Percentiles rank a stretch among this genome's conserved stretches.
These are phyloP conservation scores for Auriscalpium vulgare DNA, from an alignment of 768 basidiomycete species.

Conservation along the genomic window DNA sequence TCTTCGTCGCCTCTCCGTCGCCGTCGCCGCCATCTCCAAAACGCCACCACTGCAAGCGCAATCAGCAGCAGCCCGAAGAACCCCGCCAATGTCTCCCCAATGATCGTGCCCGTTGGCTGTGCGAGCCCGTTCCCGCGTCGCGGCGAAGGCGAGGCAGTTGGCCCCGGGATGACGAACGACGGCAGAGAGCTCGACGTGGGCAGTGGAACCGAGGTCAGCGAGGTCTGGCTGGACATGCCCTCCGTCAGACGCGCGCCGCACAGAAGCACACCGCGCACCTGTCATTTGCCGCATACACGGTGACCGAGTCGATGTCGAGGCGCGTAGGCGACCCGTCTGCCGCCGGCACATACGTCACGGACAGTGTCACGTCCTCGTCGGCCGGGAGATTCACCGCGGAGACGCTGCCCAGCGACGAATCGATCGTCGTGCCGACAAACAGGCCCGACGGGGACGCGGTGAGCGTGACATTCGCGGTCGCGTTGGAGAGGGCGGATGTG, in stretches of 20 bases:
- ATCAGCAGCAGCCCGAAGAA: conserved; percentile 16
- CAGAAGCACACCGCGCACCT: neutral
- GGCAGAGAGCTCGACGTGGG: conserved; percentile 13
- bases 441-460: conserved; percentile 13
- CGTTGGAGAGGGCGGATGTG: conserved; percentile 14
- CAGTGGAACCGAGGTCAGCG: conserved; percentile 5
- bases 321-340: conserved; percentile 6
- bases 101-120: conserved; percentile 15
- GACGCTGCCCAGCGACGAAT: conserved; percentile 11
- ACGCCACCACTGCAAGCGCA: neutral
- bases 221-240: neutral
- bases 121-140: conserved; percentile 1
- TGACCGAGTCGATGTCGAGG: conserved; percentile 15
- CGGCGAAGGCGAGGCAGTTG: neutral
- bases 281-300: neutral
- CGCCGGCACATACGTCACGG: conserved; percentile 11
- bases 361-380: conserved; percentile 11
- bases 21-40: conserved; percentile 3
- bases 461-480: conserved; percentile 15
- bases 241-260: neutral
- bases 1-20: neutral
- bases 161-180: conserved; percentile 11
- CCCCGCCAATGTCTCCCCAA: conserved; percentile 15
- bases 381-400: conserved; percentile 12
- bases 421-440: conserved; percentile 7